Base-by-base conservation (phyloP, 2,329 filamentous ascomycete species). In the Tolypocladium tundrense region DNA sequence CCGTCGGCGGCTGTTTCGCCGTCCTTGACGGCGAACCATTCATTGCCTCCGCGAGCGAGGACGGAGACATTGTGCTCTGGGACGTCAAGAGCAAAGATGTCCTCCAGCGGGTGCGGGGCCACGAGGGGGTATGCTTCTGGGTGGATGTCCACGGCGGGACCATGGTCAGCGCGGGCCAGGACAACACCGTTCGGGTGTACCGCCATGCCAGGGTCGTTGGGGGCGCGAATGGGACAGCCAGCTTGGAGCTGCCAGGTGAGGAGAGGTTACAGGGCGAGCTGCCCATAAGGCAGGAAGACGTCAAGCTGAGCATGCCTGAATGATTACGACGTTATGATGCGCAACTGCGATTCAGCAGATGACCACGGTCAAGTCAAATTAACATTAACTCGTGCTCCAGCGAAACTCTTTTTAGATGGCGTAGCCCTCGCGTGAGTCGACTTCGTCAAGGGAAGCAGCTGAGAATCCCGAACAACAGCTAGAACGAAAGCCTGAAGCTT, bases 31-130 rank as follows among this genome's bases (percentile, higher is more conserved):
- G 66, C 4, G 66, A 69, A 31, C 68, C 78, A 0, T 96, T 96
- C 66, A 83, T 92, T 19, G 88, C 86, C 0, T 88, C 88, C 40
- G 91, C 92, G 0, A 95, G 90, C 70, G 93, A 97, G 70, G 90
- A 97, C 66, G 91, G 92, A 19, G 83, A 85, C 53, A 82, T 96
- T 13, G 78, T 96, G 19, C 81, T 96, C 57, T 99, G 94, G 94
- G 91, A 97, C 66, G 90, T 97, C 16, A 86, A 83, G 60, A 90
- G 79, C 68, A 99, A 97, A 72, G 85, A 88, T 57, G 76, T 96
- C 2, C 75, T 97, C 24, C 92, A 97, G 77, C 76, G 80, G 16
- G 73, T 86, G 10, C 68, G 69, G 37, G 72, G 73, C 2, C 82
- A 82, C 42, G 70, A 77, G 40, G 82, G 81, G 24, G 81, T 86